Evolutionary conservation across 2,329 filamentous ascomycete genomes (phyloP), one percentile per base, ranked within the genome.

Genomic region (Amauroascus niger): DNA sequence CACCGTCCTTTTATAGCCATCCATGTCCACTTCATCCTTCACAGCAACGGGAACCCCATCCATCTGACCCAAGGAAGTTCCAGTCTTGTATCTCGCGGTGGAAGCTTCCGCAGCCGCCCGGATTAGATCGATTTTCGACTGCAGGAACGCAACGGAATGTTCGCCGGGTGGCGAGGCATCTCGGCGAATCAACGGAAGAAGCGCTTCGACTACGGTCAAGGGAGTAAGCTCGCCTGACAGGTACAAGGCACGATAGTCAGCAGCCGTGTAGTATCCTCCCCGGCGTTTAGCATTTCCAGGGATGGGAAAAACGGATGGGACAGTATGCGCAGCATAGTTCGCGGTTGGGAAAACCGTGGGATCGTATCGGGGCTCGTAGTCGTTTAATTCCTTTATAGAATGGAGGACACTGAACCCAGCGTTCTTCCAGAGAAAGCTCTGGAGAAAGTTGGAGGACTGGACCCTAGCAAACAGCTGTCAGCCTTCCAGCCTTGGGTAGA

Each of bases 21-120:
- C 76, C 30, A 89, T 73, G 58, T 84, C 77, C 14, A 84, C 77
- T 63, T 95, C 88, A 64, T 94, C 88, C 70, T 95, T 95, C 61
- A 93, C 80, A 0, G 84, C 86, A 47, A 94, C 79, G 0, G 88
- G 89, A 0, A 95, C 81, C 11, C 89, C 89, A 62, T 95, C 89
- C 6, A 95, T 72, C 4, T 87, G 71, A 11, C 87, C 77, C 14
- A 88, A 67, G 0, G 82, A 77, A 57, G 77, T 76, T 0, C 86
- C 85, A 14, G 76, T 72, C 55, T 80, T 79, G 68, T 86, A 95
- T 44, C 89, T 76, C 64, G 79, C 74, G 0, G 88, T 86, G 1
- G 88, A 93, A 6, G 79, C 85, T 60, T 77, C 77, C 0, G 89
- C 88, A 0, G 87, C 84, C 33, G 78, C 77, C 3, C 82, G 74